Percentiles rank a stretch among this genome's conserved stretches.
These are phyloP conservation scores for Breynia disticha DNA, from an alignment of 441 rosid genomes.

Conservation along the genomic window DNA sequence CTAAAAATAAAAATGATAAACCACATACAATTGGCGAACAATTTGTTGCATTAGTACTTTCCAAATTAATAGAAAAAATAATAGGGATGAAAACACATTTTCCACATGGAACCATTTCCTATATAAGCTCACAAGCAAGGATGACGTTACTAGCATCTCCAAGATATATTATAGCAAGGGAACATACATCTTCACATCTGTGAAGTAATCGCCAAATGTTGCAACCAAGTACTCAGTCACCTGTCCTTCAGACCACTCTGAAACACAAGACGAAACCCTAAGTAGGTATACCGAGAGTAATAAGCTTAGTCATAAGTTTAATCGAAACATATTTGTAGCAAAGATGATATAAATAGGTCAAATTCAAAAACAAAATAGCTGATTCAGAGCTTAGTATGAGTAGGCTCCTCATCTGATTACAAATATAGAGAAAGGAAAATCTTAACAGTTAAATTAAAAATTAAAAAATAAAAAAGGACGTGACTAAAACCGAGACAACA, in stretches of 20 bases:
- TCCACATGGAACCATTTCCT: too few species aligned
- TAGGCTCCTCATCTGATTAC: too few species aligned
- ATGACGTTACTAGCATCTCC: too few species aligned
- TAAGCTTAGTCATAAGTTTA: background rate
- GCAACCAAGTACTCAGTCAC: slow-evolving; percentile 93
- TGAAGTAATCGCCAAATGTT: slow-evolving; percentile 90
- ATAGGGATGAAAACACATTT: too few species aligned
- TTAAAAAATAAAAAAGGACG: too few species aligned
- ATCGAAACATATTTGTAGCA: background rate
- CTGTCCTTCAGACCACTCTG: slow-evolving; percentile 97
- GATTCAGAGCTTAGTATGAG: background rate
- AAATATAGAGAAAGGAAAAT: too few species aligned
- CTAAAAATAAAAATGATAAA: background rate
- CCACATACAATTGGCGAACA: background rate
- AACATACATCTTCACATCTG: slow-evolving; percentile 94
- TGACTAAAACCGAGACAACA: too few species aligned
- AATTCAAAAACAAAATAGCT: background rate
- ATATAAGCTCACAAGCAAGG: too few species aligned
- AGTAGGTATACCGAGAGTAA: background rate
- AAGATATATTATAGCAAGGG: slow-evolving; percentile 2
- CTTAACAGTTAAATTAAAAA: too few species aligned
- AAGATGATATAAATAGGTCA: background rate
- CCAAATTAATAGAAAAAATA: too few species aligned
- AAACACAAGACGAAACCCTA: slow-evolving; percentile 17
- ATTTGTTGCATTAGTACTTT: too few species aligned